Evolutionary conservation across 352 stramenopile genomes (phyloP), one percentile per base, ranked within the genome.

Genomic region (Elongisporangium anandrum): DNA sequence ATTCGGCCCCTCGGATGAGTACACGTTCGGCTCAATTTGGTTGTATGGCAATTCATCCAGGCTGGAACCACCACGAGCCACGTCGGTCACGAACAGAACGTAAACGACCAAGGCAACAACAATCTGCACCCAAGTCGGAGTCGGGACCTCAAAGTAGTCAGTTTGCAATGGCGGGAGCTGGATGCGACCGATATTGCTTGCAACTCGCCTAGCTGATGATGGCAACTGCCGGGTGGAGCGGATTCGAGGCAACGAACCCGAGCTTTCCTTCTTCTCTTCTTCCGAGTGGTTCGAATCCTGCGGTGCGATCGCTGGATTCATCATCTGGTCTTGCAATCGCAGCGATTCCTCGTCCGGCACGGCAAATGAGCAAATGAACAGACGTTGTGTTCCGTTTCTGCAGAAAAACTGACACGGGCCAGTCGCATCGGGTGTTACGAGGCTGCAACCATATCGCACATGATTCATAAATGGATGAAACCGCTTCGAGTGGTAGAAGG

Each of bases 21-120:
- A 85, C 21, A 82, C 75, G 20, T 81, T 85, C 6, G 75, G 75
- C 59, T 85, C 72, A 24, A 82, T 66, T 52, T 81, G 64, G 38
- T 66, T 62, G 64, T 64, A 85, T 17, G 72, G 72, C 3, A 85
- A 63, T 29, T 64, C 57, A 13, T 76, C 58, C 22, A 85, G 51
- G 50, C 69, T 80, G 10, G 69, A 69, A 3, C 70, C 70, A 8
- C 63, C 57, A 24, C 75, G 75, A 5, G 65, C 60, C 13, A 85
- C 64, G 49, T 85, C 72, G 26, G 72, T 81, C 0, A 85, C 53
- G 13, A 82, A 51, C 39, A 85, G 61, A 9, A 74, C 68, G 54
- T 85, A 85, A 38, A 66, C 72, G 29, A 69, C 65, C n/a, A 85
- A 52, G n/a, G 59, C 50, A 5, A 85, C 7, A 4, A 77, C 2